These are phyloP conservation scores for Russula lepida DNA, from an alignment of 768 basidiomycete species.

Conservation along the genomic window DNA sequence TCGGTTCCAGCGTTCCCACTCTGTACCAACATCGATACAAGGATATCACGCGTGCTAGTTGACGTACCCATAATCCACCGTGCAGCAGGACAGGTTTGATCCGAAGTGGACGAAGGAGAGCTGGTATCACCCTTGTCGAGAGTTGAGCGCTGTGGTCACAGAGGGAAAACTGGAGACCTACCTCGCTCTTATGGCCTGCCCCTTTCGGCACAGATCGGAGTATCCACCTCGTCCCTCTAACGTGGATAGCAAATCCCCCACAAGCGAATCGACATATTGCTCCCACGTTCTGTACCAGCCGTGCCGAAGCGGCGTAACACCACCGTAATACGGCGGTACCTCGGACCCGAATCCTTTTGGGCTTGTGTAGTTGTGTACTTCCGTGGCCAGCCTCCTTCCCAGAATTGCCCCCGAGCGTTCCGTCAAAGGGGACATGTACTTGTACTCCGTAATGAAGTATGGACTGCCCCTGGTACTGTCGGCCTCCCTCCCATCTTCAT, in stretches of 20 bases:
- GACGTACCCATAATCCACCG: conserved; percentile 71
- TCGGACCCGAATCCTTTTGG: conserved; percentile 57
- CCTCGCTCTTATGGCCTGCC: conserved; percentile 42
- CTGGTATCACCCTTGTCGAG: conserved; percentile 40
- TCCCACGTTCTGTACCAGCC: conserved; percentile 72
- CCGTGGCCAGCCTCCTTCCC: conserved; percentile 54
- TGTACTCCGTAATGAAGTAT: conserved; percentile 71
- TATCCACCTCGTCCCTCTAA: conserved; percentile 36
- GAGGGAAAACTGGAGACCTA: conserved; percentile 18
- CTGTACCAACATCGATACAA: conserved; percentile 29
- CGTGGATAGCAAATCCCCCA: conserved; percentile 47
- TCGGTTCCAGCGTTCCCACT: conserved; percentile 69
- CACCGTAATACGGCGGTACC: conserved; percentile 64
- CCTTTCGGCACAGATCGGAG: conserved; percentile 42
- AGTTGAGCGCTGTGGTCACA: neutral
- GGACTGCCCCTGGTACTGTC: conserved; percentile 35
- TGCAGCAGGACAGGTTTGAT: conserved; percentile 66
- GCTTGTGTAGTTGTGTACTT: conserved; percentile 53
- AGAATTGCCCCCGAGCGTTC: conserved; percentile 40
- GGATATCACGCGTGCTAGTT: neutral
- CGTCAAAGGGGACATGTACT: conserved; percentile 44
- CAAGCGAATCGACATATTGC: conserved; percentile 53
- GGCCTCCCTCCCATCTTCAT: conserved; percentile 23
- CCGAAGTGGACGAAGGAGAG: conserved; percentile 47
- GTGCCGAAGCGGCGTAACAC: conserved; percentile 57